Percentiles rank a stretch among this genome's conserved stretches.
phyloP scores from a whole-genome alignment of 2,329 filamentous ascomycete species.

The Fusarium fujikuroi region DNA sequence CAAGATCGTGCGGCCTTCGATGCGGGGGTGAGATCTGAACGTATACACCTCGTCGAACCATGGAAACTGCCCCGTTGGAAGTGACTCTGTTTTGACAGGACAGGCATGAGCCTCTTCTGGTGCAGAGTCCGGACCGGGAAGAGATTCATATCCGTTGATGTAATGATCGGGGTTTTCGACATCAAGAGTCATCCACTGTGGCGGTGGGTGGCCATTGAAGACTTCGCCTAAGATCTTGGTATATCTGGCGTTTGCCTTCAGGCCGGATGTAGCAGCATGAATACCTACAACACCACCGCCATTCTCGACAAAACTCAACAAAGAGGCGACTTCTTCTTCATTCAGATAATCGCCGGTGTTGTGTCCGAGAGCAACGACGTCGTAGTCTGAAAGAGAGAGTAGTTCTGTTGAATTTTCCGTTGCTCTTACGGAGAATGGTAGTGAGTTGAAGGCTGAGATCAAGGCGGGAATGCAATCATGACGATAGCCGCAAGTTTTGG shows the following conservation, averaged over 20 bases:
- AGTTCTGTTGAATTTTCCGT: slow-evolving; percentile 12
- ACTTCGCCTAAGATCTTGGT: slow-evolving; percentile 15
- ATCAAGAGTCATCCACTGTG: slow-evolving; percentile 9
- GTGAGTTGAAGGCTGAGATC: slow-evolving; percentile 1
- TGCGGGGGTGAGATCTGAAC: slow-evolving; percentile 9
- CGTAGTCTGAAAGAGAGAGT: background rate
- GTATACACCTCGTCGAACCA: slow-evolving; percentile 32
- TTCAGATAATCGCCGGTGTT: slow-evolving; percentile 12
- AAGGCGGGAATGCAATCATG: slow-evolving; percentile 18
- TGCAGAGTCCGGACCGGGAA: background rate
- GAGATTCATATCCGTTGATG: background rate
- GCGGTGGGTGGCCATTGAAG: slow-evolving; percentile 16
- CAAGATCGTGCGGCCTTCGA: background rate
- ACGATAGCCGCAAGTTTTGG: slow-evolving; percentile 24
- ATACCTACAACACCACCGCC: slow-evolving; percentile 29
- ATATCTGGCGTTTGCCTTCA: background rate
- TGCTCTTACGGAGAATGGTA: background rate
- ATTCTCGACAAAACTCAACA: background rate
- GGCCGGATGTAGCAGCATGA: slow-evolving; percentile 18
- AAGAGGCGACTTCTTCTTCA: background rate
- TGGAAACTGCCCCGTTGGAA: background rate
- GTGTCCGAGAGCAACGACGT: slow-evolving; percentile 17
- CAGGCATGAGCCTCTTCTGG: background rate
- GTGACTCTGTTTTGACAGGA: background rate
- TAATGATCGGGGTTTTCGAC: background rate